Conservation (phyloP, 176 grass and related monocot genomes). For the Paspalum vaginatum region DNA sequence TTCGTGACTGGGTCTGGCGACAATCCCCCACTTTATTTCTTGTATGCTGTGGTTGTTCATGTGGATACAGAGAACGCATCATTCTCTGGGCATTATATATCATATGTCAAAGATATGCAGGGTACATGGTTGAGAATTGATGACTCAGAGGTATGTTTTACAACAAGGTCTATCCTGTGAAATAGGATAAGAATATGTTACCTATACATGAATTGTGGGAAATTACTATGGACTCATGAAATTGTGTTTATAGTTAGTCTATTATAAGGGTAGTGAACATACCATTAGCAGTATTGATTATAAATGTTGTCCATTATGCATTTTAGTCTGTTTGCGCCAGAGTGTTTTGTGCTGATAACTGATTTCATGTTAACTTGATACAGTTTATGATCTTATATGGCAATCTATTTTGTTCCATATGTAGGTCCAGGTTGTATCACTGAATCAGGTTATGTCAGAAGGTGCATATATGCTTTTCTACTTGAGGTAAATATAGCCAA, state of each 20-base stretch:
- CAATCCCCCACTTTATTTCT: constrained; percentile 88
- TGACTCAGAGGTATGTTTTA: constrained; percentile 82
- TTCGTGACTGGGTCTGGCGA: constrained; percentile 89
- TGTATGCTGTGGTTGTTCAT: constrained; percentile 96
- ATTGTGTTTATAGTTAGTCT: constrained; percentile 22
- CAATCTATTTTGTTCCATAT: constrained; percentile 26
- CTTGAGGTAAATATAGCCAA: constrained; percentile 67
- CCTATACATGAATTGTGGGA: constrained; percentile 3
- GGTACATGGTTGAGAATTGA: constrained; percentile 98
- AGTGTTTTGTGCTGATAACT: background rate
- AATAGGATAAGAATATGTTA: constrained; percentile 31
- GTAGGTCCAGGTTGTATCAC: constrained; percentile 80
- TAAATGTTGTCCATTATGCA: background rate
- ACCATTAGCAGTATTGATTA: background rate
- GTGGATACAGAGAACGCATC: constrained; percentile 95
- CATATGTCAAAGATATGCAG: constrained; percentile 96
- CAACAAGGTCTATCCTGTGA: constrained; percentile 21
- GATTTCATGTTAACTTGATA: background rate
- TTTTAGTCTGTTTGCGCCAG: background rate
- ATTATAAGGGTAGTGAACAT: constrained; percentile 2
- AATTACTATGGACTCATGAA: background rate
- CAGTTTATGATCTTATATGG: background rate
- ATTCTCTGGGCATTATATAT: constrained; percentile 95
- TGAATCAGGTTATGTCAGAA: constrained; percentile 98
- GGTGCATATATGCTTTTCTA: constrained; percentile 99